Base-by-base conservation (phyloP, 208 protist species). In the Herpetomonas samuelpessoai region DNA sequence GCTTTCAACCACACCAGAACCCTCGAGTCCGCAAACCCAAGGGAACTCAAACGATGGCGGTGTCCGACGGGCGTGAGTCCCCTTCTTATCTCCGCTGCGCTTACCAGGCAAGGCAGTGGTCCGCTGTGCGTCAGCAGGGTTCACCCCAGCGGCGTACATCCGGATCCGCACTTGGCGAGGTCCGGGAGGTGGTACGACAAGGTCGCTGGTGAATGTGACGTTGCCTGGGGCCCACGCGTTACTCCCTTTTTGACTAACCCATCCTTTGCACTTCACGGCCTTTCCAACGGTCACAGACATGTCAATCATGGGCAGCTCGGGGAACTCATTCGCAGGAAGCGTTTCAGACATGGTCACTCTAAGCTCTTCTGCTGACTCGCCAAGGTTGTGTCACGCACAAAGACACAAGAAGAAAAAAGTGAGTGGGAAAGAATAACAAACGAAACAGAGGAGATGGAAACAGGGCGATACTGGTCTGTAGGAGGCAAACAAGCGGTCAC, bases 1-100 rank as follows among this genome's bases (percentile, higher is more conserved):
- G 54, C 81, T 92, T 64, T 92, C 85, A 3, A 92, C 59, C 18
- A 92, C 65, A 25, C 85, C 85, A 3, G 85, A 71, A 3, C 78
- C 85, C 19, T 92, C 85, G 25, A 77, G 61, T 0, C 85, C 85
- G 57, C 79, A 71, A 1, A 84, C 76, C 59, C 75, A 88, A 6
- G 85, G 80, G 24, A 80, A 86, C 35, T 71, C 44, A 30, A 83
- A 83, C 16, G n/a, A 30, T 0, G 65, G 62, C 21, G 59, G 21
- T 16, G 29, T 48, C 48, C 81, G 68, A 12, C 60, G 76, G 50
- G 21, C 47, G 19, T n/a, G n/a, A 3, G 16, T 4, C 4, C 44
- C 35, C 31, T 64, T 49, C 41, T 26, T 29, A 14, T 30, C 35
- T 68, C 16, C 31, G 25, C 41, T 47, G 29, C 18, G 24, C 38